Percentiles rank a stretch among this genome's conserved stretches.
These are phyloP conservation scores for Phytophthora idaei DNA, from an alignment of 352 stramenopile genomes.

Conservation along the genomic window DNA sequence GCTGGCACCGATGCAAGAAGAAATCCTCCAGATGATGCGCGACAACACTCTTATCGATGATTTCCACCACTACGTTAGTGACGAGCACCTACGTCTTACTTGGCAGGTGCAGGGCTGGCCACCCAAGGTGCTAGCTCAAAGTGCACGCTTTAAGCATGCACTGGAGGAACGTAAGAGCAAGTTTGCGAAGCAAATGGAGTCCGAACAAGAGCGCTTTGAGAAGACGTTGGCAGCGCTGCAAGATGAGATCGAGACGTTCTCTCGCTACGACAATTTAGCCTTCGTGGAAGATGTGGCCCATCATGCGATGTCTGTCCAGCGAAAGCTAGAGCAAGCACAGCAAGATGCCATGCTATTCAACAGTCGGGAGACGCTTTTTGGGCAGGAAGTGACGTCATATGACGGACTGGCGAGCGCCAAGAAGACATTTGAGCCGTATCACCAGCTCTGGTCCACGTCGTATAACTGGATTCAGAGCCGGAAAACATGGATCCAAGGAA, in stretches of 20 bases:
- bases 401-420: slow-evolving; percentile 81
- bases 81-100: slow-evolving; percentile 85
- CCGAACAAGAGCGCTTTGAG: slow-evolving; percentile 93
- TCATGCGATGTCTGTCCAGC: slow-evolving; percentile 86
- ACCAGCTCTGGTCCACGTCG: slow-evolving; percentile 90
- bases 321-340: slow-evolving; percentile 88
- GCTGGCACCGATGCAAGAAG: slow-evolving; percentile 77
- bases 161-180: slow-evolving; percentile 85
- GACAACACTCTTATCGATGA: slow-evolving; percentile 85
- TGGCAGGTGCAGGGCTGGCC: slow-evolving; percentile 93
- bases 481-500: slow-evolving; percentile 92
- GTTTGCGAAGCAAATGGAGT: slow-evolving; percentile 94
- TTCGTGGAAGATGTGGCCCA: slow-evolving; percentile 90
- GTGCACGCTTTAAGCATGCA: slow-evolving; percentile 70
- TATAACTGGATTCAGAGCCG: slow-evolving; percentile 93
- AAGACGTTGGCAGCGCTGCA: slow-evolving; percentile 82
- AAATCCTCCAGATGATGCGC: slow-evolving; percentile 81
- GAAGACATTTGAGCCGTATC: slow-evolving; percentile 96
- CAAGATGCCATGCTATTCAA: slow-evolving; percentile 94
- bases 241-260: slow-evolving; percentile 91
- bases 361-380: slow-evolving; percentile 91
- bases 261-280: slow-evolving; percentile 86
- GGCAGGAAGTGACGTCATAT: slow-evolving; percentile 91
- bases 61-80: slow-evolving; percentile 83
- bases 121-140: slow-evolving; percentile 87